Evolutionary conservation across 345 rosid genomes (phyloP).

Genomic region (Toxicodendron radicans): DNA sequence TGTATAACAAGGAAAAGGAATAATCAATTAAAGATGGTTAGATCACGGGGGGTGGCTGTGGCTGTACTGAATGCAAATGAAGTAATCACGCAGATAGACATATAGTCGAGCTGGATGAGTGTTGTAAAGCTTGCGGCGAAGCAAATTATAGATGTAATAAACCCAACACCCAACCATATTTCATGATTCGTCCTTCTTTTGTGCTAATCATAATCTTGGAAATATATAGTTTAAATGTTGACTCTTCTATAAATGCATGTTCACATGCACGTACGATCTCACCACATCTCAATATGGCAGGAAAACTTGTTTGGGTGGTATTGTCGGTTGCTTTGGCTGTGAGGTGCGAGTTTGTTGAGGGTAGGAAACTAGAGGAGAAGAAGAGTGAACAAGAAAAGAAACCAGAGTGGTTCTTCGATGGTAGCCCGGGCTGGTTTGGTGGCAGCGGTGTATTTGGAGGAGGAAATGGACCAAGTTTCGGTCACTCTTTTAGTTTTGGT

Average conservation of each 20-base stretch:
- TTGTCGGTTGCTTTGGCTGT: constrained; percentile 19
- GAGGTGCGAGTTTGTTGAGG: constrained; percentile 15
- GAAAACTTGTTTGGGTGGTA: constrained; percentile 8
- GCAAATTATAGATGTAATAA: neutral
- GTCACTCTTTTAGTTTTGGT: constrained; percentile 27
- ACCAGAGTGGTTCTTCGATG: constrained; percentile 27
- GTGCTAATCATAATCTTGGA: neutral
- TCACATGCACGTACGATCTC: neutral
- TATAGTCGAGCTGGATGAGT: constrained; percentile 19
- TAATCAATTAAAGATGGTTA: neutral
- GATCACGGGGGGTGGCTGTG: constrained; percentile 6
- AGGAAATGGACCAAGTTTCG: constrained; percentile 14
- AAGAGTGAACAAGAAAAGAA: constrained; percentile 26
- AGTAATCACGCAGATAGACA: constrained; percentile 23
- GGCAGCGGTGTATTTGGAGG: constrained; percentile 18
- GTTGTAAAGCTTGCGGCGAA: constrained; percentile 11
- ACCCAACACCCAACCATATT: constrained; percentile 28
- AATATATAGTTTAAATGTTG: neutral
- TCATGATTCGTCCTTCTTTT: neutral
- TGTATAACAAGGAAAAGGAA: neutral
- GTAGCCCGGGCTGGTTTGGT: constrained; percentile 22
- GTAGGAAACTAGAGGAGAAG: constrained; percentile 28
- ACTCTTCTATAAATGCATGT: constrained; percentile 7
- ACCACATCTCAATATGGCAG: constrained; percentile 11
- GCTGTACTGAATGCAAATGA: constrained; percentile 16